Percentiles rank a stretch among this genome's conserved stretches.
phyloP scores from a whole-genome alignment of 768 basidiomycete genomes.

The Pleurotus eryngii region DNA sequence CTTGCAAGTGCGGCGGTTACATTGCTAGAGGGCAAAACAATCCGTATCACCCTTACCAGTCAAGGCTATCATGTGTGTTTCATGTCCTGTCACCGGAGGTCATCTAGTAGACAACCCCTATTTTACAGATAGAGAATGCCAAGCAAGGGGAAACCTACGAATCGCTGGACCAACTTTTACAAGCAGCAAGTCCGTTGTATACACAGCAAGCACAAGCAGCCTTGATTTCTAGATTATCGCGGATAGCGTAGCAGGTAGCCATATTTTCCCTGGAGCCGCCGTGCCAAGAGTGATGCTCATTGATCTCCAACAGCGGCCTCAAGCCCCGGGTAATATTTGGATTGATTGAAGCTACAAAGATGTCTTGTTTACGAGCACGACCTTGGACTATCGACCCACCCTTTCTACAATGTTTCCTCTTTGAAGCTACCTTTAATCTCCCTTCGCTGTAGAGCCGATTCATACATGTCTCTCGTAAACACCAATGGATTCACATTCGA shows the following conservation, averaged over 20 bases:
- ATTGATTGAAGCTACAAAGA: too few species aligned
- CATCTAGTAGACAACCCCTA: conserved; percentile 13
- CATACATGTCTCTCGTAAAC: conserved; percentile 60
- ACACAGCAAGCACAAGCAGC: conserved; percentile 40
- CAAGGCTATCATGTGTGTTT: conserved; percentile 54
- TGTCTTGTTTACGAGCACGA: too few species aligned
- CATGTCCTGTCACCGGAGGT: not conserved
- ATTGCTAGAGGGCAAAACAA: conserved; percentile 49
- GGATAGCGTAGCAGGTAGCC: not conserved
- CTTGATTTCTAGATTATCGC: conserved; percentile 43
- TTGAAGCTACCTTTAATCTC: conserved; percentile 32
- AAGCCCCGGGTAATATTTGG: too few species aligned
- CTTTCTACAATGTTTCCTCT: conserved; percentile 10
- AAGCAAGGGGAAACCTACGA: conserved; percentile 39
- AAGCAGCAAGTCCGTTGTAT: conserved; percentile 53
- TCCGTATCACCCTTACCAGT: conserved; percentile 45
- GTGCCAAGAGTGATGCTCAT: not conserved
- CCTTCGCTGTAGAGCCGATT: conserved; percentile 41
- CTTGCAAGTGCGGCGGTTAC: conserved; percentile 53
- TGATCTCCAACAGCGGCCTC: too few species aligned
- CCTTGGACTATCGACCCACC: conserved; percentile 6
- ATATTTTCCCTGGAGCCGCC: not conserved
- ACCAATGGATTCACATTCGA: conserved; percentile 31
- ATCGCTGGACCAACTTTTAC: conserved; percentile 56
- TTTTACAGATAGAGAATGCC: conserved; percentile 12